These are phyloP conservation scores for Mycocentrospora acerina DNA, from an alignment of 2,329 filamentous ascomycete species.

Conservation along the genomic window DNA sequence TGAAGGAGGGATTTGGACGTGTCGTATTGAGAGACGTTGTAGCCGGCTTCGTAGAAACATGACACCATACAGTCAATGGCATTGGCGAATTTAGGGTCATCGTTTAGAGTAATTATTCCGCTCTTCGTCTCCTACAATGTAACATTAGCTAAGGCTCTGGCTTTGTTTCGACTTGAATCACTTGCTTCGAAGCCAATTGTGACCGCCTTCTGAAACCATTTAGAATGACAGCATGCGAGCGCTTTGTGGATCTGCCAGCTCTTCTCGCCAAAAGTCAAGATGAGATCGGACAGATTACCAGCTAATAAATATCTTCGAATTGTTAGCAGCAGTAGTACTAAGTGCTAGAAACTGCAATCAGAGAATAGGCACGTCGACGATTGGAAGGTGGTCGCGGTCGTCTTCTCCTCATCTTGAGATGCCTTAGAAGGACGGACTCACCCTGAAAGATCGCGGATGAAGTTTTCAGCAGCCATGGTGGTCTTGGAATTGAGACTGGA, in stretches of 20 bases:
- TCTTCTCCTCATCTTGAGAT: not conserved
- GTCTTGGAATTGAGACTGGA: no score
- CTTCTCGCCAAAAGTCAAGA: slow-evolving; percentile 18
- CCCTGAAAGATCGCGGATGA: slow-evolving; percentile 4
- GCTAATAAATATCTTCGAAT: slow-evolving; percentile 6
- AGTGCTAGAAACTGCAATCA: no score
- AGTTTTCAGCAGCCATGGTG: no score
- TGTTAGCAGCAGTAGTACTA: slow-evolving; percentile 7
- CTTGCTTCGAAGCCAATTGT: slow-evolving; percentile 16
- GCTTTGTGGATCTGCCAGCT: slow-evolving; percentile 24
- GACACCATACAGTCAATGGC: slow-evolving; percentile 26
- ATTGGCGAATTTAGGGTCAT: slow-evolving; percentile 18
- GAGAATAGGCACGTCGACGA: no score
- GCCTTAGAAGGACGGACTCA: not conserved
- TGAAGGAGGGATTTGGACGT: slow-evolving; percentile 17
- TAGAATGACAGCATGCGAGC: slow-evolving; percentile 20
- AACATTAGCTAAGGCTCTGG: slow-evolving; percentile 1
- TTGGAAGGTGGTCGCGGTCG: no score
- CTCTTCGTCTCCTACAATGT: slow-evolving; percentile 16
- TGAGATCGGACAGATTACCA: slow-evolving; percentile 18
- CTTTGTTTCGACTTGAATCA: slow-evolving; percentile 2
- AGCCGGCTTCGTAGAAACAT: slow-evolving; percentile 21
- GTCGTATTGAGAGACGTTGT: slow-evolving; percentile 11
- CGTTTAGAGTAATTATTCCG: slow-evolving; percentile 15
- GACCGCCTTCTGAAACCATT: slow-evolving; percentile 22